These are phyloP conservation scores for Tuber calosporum DNA, from an alignment of 495 filamentous ascomycete genomes.

Conservation along the genomic window DNA sequence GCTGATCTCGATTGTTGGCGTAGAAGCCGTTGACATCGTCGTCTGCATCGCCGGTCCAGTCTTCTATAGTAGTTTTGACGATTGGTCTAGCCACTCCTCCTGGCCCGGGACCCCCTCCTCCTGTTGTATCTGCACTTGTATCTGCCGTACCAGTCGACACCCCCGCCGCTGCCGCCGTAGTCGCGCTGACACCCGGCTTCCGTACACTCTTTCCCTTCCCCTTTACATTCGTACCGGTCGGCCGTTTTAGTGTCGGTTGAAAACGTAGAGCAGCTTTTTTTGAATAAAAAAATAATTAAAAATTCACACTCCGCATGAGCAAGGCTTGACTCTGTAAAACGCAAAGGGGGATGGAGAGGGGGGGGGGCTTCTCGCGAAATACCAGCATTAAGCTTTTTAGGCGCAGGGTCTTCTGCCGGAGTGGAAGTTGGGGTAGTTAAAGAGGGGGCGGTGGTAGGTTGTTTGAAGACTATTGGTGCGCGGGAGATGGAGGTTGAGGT, in stretches of 20 bases:
- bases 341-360: conserved; percentile 32
- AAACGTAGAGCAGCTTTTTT: conserved; percentile 67
- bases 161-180: conserved; percentile 37
- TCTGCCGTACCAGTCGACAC: conserved; percentile 14
- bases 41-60: conserved; percentile 75
- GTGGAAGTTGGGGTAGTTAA: conserved; percentile 23
- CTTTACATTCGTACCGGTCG: conserved; percentile 62
- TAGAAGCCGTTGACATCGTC: conserved; percentile 63
- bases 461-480: conserved; percentile 71
- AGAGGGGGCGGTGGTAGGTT: conserved; percentile 36
- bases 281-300: conserved; percentile 35
- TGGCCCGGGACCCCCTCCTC: conserved; percentile 11
- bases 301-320: conserved; percentile 47
- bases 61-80: conserved; percentile 64
- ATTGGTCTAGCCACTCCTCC: conserved; percentile 25
- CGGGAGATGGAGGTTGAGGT: conserved; percentile 50
- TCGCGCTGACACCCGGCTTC: conserved; percentile 42
- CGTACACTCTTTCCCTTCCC: conserved; percentile 54
- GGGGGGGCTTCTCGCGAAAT: conserved; percentile 45
- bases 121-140: conserved; percentile 37
- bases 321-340: conserved; percentile 41
- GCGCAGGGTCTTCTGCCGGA: conserved; percentile 48
- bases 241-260: conserved; percentile 68
- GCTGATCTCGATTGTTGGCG: conserved; percentile 48
- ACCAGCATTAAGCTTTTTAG: conserved; percentile 75